phyloP scores from a whole-genome alignment of 192 early-diverging fungal genomes.

The Geranomyces michiganensis region DNA sequence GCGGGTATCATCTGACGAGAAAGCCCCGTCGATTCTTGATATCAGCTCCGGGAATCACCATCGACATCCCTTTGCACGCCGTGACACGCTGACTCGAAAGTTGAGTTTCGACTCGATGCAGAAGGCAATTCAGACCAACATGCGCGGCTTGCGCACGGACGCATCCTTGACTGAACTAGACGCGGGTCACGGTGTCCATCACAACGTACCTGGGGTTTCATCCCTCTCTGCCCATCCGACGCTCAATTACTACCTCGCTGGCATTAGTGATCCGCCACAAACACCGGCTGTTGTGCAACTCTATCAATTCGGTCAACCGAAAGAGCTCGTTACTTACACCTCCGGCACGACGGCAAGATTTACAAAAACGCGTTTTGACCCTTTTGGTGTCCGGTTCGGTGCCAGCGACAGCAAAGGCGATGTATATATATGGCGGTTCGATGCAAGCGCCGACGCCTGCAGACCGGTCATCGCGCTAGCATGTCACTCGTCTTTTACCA shows the following conservation, averaged over 20 bases:
- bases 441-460: constrained; percentile 60
- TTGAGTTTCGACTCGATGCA: constrained; percentile 67
- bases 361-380: constrained; percentile 68
- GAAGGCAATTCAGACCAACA: constrained; percentile 55
- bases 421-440: constrained; percentile 76
- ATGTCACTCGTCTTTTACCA: constrained; percentile 64
- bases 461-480: constrained; percentile 53
- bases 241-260: constrained; percentile 57
- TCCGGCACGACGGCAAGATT: constrained; percentile 50
- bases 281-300: constrained; percentile 55
- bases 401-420: constrained; percentile 69
- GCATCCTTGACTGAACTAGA: constrained; percentile 4
- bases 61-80: neutral
- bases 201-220: constrained; percentile 41
- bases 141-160: constrained; percentile 34
- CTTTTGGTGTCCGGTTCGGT: constrained; percentile 78
- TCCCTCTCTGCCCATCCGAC: constrained; percentile 51
- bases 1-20: neutral
- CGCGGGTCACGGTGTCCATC: constrained; percentile 24
- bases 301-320: constrained; percentile 79
- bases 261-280: constrained; percentile 49
- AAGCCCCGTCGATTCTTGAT: neutral
- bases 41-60: neutral
- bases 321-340: constrained; percentile 67
- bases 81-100: constrained; percentile 43